Evolutionary conservation across 495 filamentous ascomycete genomes (phyloP), one percentile per base, ranked within the genome.

Genomic region (Penicillium manginii): DNA sequence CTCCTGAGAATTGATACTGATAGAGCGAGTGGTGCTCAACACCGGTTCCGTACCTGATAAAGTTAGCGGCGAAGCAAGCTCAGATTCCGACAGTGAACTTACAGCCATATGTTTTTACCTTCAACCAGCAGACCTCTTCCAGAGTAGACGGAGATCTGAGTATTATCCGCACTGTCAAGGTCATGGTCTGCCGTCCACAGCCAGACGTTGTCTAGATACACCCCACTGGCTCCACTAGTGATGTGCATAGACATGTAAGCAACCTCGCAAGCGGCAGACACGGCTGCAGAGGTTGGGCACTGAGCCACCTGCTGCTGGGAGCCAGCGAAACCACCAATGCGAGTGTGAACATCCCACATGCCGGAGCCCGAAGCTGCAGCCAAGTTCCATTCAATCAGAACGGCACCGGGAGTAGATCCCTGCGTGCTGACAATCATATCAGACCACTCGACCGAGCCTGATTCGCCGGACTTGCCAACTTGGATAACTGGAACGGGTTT

Each of bases 21-120:
- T 92, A 92, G 1, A 96, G 79, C 4, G 81, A 75, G 69, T 87
- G 83, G 72, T 96, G 91, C 73, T 96, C 91, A 4, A 86, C 86
- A 0, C 81, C 81, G 0, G 91, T 93, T 48, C 90, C 91, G 45
- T 84, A 76, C 15, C 74, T 77, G 31, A 1, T 53, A n/a, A 55
- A 17, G 51, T 67, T n/a, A 68, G 63, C 43, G 15, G 48, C 21
- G 15, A 53, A 12, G 18, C 6, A 22, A 12, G 19, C 49, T 21
- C 1, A 3, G 4, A 1, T 17, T 14, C 3, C 18, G 9, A 33
- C 3, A 4, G 31, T 37, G 21, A 23, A 66, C 74, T 68, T 62
- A 77, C 74, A 89, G 73, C 88, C 89, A 89, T 39, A 84, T 66
- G 12, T 70, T 78, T 12, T 66, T 67, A 37, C 81, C 82, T 67